Percentiles rank a stretch among this genome's conserved stretches.
Evolutionary conservation across 2,329 filamentous ascomycete genomes (phyloP).

Genomic region (Arthroderma uncinatum): DNA sequence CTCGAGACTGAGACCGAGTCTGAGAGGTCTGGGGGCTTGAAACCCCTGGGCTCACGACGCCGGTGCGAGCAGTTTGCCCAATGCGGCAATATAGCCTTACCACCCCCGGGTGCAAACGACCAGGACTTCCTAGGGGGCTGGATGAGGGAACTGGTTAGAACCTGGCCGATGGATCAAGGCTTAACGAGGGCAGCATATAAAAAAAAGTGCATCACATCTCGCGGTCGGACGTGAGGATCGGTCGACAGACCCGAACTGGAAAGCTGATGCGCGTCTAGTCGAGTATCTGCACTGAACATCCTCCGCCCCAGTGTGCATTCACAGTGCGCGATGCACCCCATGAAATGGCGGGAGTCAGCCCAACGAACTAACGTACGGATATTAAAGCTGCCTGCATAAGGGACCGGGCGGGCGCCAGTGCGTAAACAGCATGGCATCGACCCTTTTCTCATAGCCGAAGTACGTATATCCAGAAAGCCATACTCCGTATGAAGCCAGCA

Average conservation of each 20-base stretch:
- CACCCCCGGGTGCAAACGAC: too few relatives aligned
- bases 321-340: background rate
- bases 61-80: background rate
- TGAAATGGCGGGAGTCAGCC: background rate
- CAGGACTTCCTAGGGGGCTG: background rate
- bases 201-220: background rate
- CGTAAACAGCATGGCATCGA: too few relatives aligned
- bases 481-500: background rate
- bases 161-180: too few relatives aligned
- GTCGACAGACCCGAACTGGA: background rate
- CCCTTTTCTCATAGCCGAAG: too few relatives aligned
- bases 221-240: background rate
- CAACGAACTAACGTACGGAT: background rate
- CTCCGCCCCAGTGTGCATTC: background rate
- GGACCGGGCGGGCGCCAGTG: too few relatives aligned
- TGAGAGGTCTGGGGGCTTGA: background rate
- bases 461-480: too few relatives aligned
- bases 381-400: background rate
- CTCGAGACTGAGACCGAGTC: background rate
- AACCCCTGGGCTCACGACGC: background rate
- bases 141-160: too few relatives aligned
- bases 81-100: background rate
- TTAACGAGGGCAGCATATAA: too few relatives aligned
- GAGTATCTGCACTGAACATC: too few relatives aligned
- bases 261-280: background rate